Evolutionary conservation across 768 basidiomycete species (phyloP), one percentile per base, ranked within the genome.

Genomic region (Royoungia palumana): DNA sequence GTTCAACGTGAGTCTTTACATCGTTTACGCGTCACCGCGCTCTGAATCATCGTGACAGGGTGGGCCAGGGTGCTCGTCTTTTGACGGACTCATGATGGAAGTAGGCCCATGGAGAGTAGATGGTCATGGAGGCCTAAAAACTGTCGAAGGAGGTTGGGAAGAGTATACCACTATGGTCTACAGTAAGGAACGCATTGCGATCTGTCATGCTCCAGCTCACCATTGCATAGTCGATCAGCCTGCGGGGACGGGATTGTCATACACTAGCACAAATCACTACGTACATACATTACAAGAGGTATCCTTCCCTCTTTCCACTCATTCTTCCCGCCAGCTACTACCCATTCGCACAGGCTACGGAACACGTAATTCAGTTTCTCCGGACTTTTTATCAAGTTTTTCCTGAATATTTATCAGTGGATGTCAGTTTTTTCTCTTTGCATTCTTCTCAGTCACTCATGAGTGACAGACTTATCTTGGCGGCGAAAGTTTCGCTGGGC

Each of bases 11-110:
- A 61, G 84, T 67, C 16, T 24, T 16, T 35, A 21, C 17, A 20
- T 10, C 6, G 6, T 4, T 24, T 6, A 19, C 32, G n/a, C 16
- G 4, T 51, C 35, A 25, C 30, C 35, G 10, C 21, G 16, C 16
- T 17, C 41, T 54, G 38, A 44, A 34, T 22, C 16, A 11, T 43
- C 25, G 14, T 35, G 11, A 38, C 58, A 94, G 91, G 94, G 93
- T 17, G 95, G 95, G 2, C 95, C 95, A 17, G 96, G 96, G 24
- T 98, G 96, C 67, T 96, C 94, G 0, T 93, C 90, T 1, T 97
- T 98, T 63, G 95, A 98, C 59, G 95, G 95, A 3, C 77, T 94
- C 16, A 87, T 98, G 86, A 94, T 98, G 92, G 95, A 98, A 60
- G 76, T 94, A n/a, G 95, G 95, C 0, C 94, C 95, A 5, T 95